phyloP scores from a whole-genome alignment of 495 filamentous ascomycete genomes.

The Penicillium atrosanguineum region DNA sequence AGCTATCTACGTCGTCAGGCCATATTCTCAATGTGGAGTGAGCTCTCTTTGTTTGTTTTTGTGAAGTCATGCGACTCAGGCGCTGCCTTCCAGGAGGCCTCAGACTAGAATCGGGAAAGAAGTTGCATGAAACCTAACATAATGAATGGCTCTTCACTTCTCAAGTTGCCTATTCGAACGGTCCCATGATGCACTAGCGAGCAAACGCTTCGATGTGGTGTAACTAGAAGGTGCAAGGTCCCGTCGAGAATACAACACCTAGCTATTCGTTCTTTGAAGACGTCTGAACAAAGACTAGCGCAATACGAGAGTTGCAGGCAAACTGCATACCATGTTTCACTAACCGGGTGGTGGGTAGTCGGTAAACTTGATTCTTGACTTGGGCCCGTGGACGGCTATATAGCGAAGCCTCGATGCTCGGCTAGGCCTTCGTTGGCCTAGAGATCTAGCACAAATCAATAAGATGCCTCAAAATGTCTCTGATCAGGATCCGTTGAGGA shows the following conservation, averaged over 20 bases:
- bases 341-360: not conserved
- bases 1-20: conserved; percentile 42
- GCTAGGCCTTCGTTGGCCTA: not conserved
- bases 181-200: not conserved
- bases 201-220: not conserved
- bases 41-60: not conserved
- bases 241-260: not conserved
- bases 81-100: not conserved
- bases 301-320: not conserved
- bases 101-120: not conserved
- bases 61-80: not conserved
- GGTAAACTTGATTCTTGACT: not conserved
- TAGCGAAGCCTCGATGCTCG: not conserved
- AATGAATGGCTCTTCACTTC: not conserved
- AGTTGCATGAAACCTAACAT: not conserved
- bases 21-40: conserved; percentile 30
- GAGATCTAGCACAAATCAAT: not conserved
- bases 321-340: not conserved
- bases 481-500: no score
- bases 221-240: conserved; percentile 3
- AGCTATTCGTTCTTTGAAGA: not conserved
- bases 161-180: not conserved
- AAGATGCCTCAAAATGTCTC: no score
- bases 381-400: not conserved
- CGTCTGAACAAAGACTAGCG: not conserved